Conservation (phyloP, 257 asterid species). For the Ballota nigra region DNA sequence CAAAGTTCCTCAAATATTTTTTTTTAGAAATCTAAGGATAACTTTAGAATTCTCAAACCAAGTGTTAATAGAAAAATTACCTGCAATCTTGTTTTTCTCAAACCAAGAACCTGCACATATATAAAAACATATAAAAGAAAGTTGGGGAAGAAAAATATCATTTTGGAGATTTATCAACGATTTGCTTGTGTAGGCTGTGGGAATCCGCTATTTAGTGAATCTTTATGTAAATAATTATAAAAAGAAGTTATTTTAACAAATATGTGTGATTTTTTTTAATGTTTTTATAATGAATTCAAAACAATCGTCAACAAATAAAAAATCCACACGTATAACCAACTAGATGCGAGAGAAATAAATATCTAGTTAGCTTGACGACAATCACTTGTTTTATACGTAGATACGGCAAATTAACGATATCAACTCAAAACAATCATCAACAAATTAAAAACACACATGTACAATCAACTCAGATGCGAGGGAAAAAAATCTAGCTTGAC, state of each 20-base stretch:
- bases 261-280: neutral
- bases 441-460: neutral
- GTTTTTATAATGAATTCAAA: neutral
- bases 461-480: neutral
- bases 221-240: neutral
- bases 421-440: too few species aligned
- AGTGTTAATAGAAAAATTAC: too few species aligned
- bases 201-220: too few species aligned
- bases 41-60: too few species aligned
- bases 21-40: too few species aligned
- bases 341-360: neutral
- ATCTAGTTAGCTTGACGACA: neutral
- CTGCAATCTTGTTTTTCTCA: too few species aligned
- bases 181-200: too few species aligned
- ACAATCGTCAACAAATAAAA: neutral
- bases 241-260: neutral
- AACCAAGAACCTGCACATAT: slow-evolving; percentile 36
- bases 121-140: neutral
- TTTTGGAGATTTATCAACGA: neutral
- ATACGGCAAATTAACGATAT: neutral
- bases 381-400: neutral
- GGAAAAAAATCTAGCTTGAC: neutral
- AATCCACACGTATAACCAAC: neutral
- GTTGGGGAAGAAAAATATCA: neutral
- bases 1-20: too few species aligned